Evolutionary conservation across 2,329 filamentous ascomycete genomes (phyloP), one percentile per base, ranked within the genome.

Genomic region (Rachicladosporium sp.): DNA sequence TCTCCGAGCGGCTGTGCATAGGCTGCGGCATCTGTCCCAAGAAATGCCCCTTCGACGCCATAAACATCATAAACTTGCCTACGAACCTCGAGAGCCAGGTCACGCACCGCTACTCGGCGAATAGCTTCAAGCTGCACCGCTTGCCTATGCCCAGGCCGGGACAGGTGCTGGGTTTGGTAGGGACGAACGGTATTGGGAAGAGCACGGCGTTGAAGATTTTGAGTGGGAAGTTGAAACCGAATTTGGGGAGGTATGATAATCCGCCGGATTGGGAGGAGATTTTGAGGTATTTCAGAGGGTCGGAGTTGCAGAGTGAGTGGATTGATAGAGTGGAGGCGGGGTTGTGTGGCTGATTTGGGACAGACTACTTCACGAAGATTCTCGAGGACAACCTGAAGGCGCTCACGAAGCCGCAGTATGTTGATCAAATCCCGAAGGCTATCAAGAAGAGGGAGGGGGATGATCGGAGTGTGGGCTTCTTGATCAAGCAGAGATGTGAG

Each of bases 171-270:
- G 91, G 91, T 70, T 74, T 98, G 38, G 93, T 98, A 33, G 93
- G 91, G 63, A 96, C 91, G 55, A 98, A 98, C 78, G 91, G 93
- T 86, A 98, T 96, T 56, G 91, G 91, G 66, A 98, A 98, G 78
- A 95, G 87, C 70, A 98, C 91, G n/a, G 93, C 91, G 6, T 70
- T 98, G 63, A 98, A 98, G 73, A 95, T 98, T 62, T 78, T 98
- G 56, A 93, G 86, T 57, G 91, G 91, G 60, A 98, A 96, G 69
- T 74, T 98, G 57, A 98, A 98, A 77, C 91, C 91, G 44, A 98
- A 98, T 64, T 65, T 98, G 66, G 91, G 93, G 50, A 76, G 82
- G 59, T 94, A 83, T 61, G 88, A 96, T 51, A 93, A 96, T 65
- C 89, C 91, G 6, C 93, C 91, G 10, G 91, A 98, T 63, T 98